These are phyloP conservation scores for Mollisiaceae sp. DNA, from an alignment of 2,329 filamentous ascomycete genomes.

Conservation along the genomic window DNA sequence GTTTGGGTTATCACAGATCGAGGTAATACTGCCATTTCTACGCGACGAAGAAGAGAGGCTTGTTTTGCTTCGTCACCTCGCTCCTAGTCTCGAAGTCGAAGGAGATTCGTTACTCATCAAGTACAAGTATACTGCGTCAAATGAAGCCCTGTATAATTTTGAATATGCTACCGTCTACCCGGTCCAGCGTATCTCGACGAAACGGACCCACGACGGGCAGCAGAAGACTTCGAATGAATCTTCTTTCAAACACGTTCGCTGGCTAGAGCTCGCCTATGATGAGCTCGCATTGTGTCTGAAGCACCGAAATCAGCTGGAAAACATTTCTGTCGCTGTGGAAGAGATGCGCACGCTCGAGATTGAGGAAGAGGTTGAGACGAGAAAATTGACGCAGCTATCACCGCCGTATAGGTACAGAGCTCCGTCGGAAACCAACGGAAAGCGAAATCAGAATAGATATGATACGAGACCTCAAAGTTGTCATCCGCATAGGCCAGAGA, in stretches of 20 bases:
- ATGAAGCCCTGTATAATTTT: neutral
- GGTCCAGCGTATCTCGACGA: neutral
- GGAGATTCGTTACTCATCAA: neutral
- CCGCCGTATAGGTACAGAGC: neutral
- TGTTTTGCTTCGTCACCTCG: neutral
- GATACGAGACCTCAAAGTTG: neutral
- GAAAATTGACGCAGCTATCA: neutral
- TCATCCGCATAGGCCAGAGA: neutral
- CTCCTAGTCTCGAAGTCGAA: neutral
- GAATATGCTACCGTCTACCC: neutral
- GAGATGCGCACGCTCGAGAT: neutral
- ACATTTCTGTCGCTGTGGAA: neutral
- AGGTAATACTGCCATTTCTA: neutral
- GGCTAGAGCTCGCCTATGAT: neutral
- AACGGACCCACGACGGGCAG: neutral
- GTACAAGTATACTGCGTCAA: neutral
- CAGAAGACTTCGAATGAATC: neutral
- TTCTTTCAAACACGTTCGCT: neutral
- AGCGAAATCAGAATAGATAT: neutral
- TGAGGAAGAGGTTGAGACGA: neutral
- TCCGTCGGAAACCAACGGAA: neutral
- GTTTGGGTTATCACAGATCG: conserved; percentile 15
- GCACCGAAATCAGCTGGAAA: neutral
- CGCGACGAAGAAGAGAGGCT: neutral
- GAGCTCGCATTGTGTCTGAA: neutral